These are phyloP conservation scores for Pleurotus tuber-regium DNA, from an alignment of 768 basidiomycete species.

Conservation along the genomic window DNA sequence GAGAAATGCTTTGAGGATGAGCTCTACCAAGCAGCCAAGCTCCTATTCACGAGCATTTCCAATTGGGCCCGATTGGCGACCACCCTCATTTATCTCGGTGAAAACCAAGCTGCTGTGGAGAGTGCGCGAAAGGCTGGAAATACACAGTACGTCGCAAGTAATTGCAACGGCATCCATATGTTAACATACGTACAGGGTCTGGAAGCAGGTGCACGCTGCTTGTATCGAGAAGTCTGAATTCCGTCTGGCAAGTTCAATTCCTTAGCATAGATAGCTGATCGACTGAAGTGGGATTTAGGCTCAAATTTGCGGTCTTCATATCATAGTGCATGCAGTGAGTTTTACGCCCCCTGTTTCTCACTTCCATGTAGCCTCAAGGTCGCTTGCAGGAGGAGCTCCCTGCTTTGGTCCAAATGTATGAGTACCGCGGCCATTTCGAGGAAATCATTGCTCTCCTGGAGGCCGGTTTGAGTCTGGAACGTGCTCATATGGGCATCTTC, in stretches of 20 bases:
- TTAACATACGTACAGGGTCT: slow-evolving; percentile 60
- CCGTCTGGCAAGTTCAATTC: slow-evolving; percentile 59
- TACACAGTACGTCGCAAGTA: slow-evolving; percentile 71
- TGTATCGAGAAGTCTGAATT: slow-evolving; percentile 98
- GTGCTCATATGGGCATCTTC: slow-evolving; percentile 99
- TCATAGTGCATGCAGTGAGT: slow-evolving; percentile 85
- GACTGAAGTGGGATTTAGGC: slow-evolving; percentile 45
- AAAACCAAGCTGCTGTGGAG: slow-evolving; percentile 98
- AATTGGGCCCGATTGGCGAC: slow-evolving; percentile 99
- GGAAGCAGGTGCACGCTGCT: slow-evolving; percentile 99
- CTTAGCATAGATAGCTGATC: neutral
- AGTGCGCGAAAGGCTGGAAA: slow-evolving; percentile 99
- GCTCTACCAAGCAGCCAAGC: slow-evolving; percentile 94
- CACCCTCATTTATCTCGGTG: slow-evolving; percentile 95
- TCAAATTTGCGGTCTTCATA: slow-evolving; percentile 98
- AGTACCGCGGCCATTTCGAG: slow-evolving; percentile 89
- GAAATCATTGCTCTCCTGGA: slow-evolving; percentile 91
- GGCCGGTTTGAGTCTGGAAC: slow-evolving; percentile 93
- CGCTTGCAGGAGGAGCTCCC: slow-evolving; percentile 67
- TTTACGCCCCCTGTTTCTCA: neutral
- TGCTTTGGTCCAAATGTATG: slow-evolving; percentile 77
- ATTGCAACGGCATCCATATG: neutral
- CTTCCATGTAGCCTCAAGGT: slow-evolving; percentile 20
- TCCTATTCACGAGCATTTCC: slow-evolving; percentile 94
- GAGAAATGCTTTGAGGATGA: slow-evolving; percentile 99